Evolutionary conservation across 805 yeast genomes (phyloP).

Genomic region (Henningerozyma blattae): DNA sequence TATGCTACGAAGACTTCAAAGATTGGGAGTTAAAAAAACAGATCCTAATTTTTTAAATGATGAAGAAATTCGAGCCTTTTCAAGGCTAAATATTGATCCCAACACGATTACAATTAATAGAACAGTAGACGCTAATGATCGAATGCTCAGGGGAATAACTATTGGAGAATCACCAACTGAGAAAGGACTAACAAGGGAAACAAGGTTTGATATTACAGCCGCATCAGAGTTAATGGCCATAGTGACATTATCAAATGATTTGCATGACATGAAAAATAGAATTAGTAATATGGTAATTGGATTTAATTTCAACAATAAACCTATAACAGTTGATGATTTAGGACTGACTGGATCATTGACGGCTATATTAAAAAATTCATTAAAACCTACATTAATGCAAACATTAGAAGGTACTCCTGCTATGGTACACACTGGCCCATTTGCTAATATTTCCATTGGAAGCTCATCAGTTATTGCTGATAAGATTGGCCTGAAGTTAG

Average conservation of each 20-base stretch:
- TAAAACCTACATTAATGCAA: conserved; percentile 95
- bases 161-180: conserved; percentile 90
- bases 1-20: conserved; percentile 62
- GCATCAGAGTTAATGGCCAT: conserved; percentile 97
- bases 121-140: conserved; percentile 89
- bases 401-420: conserved; percentile 97
- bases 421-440: conserved; percentile 95
- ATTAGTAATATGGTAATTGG: conserved; percentile 88
- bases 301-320: conserved; percentile 57
- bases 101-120: conserved; percentile 83
- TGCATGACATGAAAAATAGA: conserved; percentile 76
- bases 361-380: conserved; percentile 89
- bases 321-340: conserved; percentile 87
- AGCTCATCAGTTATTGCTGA: conserved; percentile 93
- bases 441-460: conserved; percentile 94
- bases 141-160: conserved; percentile 79
- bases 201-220: conserved; percentile 94
- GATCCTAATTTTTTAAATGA: conserved; percentile 70
- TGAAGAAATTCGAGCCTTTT: conserved; percentile 65
- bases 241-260: conserved; percentile 66
- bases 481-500: conserved; percentile 79
- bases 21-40: conserved; percentile 70
- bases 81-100: conserved; percentile 81
- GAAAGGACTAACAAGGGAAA: conserved; percentile 70
- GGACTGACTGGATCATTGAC: conserved; percentile 95